Evolutionary conservation across 805 yeast genomes (phyloP), one percentile per base, ranked within the genome.

Genomic region (Schizosaccharomyces octosporus): DNA sequence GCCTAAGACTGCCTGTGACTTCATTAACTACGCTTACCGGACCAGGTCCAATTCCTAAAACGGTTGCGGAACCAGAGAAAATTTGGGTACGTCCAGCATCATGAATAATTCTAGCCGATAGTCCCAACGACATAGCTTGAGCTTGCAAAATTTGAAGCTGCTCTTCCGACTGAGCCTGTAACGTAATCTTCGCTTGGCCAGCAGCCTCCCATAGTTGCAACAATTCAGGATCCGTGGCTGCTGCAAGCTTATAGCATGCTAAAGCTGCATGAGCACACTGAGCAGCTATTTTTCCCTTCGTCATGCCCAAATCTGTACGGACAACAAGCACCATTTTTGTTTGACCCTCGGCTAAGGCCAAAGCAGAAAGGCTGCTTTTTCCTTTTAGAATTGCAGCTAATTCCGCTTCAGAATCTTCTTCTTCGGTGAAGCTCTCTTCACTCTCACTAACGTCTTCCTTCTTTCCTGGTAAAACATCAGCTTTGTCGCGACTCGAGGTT

Each of bases 191-290:
- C 6, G 97, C 96, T 71, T 90, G 97, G 0, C 99, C 99, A 60
- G 79, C 75, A 5, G 75, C 71, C 62, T 81, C 79, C 99, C 99
- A 93, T 65, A 90, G 76, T 13, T 73, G 71, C 11, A 88, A 76
- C 75, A 84, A 71, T 13, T 74, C 75, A 17, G 87, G 82, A 64
- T 85, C 82, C 64, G 80, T 78, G 3, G 77, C 74, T 5, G 76
- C 77, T 1, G 80, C 74, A 31, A 68, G 65, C 67, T 85, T 82
- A 72, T 85, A 93, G 66, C 93, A 81, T 0, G 93, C 89, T 42
- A 93, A 76, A 0, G 97, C 94, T n/a, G 98, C 98, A 73, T 93
- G 99, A 48, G 88, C 83, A 71, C 97, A 90, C 69, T 93, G 99
- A 5, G 98, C 98, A 4, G 97, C 97, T 2, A 86, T 83, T 69